Evolutionary conservation across 75 land plant genomes (phyloP).

Genomic region (Selaginella tamariscina): DNA sequence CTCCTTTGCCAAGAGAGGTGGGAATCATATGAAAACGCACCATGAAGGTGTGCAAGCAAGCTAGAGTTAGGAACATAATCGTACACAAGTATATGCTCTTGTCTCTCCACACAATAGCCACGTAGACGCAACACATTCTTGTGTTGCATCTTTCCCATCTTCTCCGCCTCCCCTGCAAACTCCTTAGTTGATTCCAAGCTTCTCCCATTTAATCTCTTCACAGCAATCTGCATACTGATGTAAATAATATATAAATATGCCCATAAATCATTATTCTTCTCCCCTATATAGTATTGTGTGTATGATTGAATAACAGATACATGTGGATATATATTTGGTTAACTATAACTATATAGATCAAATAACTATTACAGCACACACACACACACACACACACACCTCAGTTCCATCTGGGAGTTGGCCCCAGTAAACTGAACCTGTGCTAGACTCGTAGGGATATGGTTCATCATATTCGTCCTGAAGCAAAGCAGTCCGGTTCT

Average conservation of each 20-base stretch:
- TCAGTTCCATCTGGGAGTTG: slow-evolving; percentile 13
- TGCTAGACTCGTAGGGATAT: not conserved
- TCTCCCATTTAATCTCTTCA: not conserved
- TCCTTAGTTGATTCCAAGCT: not conserved
- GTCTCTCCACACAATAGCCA: not conserved
- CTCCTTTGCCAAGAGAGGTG: not conserved
- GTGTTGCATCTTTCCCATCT: slow-evolving; percentile 1
- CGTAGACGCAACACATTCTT: slow-evolving; percentile 5
- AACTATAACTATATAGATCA: not conserved
- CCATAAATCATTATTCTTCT: not conserved
- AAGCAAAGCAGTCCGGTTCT: not conserved
- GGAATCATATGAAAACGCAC: not conserved
- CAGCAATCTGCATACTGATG: slow-evolving; percentile 1
- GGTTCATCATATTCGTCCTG: not conserved
- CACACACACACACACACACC: no score
- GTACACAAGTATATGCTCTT: not conserved
- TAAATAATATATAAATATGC: not conserved
- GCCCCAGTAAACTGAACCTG: not conserved
- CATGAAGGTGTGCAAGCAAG: slow-evolving; percentile 8
- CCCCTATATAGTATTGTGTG: not conserved
- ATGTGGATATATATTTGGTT: not conserved
- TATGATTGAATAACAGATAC: not conserved
- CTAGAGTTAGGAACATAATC: slow-evolving; percentile 3
- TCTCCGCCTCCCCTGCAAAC: not conserved
- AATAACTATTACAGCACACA: no score